Evolutionary conservation across 2,329 filamentous ascomycete species (phyloP).

Genomic region (Fusarium sambucinum): DNA sequence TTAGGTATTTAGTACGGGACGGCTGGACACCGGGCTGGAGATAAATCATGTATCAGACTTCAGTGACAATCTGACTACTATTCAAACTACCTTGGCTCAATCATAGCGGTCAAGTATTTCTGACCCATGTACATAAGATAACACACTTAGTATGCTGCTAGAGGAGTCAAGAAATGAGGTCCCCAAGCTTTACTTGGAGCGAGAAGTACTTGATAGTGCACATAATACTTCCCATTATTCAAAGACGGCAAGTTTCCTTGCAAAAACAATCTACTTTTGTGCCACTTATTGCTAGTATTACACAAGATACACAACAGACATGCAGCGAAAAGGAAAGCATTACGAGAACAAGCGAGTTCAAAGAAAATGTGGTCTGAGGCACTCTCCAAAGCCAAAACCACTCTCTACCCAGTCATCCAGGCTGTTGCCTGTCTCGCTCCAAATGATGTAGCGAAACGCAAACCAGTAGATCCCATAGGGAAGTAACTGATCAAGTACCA

Average conservation of each 20-base stretch:
- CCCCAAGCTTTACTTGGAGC: background rate
- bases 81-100: background rate
- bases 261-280: conserved; percentile 8
- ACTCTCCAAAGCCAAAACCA: background rate
- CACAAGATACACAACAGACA: conserved; percentile 13
- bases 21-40: background rate
- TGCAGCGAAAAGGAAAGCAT: background rate
- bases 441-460: conserved; percentile 88
- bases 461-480: conserved; percentile 91
- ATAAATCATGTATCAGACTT: background rate
- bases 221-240: background rate
- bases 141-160: background rate
- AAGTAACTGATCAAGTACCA: conserved; percentile 99
- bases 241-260: background rate
- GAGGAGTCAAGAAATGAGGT: background rate
- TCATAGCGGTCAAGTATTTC: background rate
- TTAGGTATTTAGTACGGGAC: background rate
- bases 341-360: background rate
- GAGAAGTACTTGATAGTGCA: background rate
- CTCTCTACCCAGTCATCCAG: conserved; percentile 81
- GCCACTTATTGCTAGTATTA: conserved; percentile 17
- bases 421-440: conserved; percentile 85
- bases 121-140: background rate
- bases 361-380: background rate
- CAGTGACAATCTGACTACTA: background rate